Evolutionary conservation across 75 land plant species (phyloP), one percentile per base, ranked within the genome.

Genomic region (Picea sitchensis): DNA sequence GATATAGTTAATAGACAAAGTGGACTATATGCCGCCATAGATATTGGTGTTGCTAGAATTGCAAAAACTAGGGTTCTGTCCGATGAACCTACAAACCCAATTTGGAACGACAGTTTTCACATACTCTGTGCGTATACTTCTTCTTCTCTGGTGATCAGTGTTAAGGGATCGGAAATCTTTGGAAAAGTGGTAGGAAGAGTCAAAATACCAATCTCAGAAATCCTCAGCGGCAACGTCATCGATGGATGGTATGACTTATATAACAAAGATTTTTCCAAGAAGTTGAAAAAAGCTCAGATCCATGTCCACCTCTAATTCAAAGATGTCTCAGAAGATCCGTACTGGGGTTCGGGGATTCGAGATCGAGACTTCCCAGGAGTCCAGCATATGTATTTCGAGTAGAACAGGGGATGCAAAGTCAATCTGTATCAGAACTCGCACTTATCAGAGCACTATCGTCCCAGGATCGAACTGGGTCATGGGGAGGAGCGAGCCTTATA

Each of bases 21-120:
- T 76, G 63, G 79, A 83, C 74, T 88, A 65, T 90, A 90, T 76
- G 90, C 92, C 7, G 84, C 92, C 4, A 81, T 26, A 26, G 26
- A 26, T 26, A 26, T 26, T 26, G 26, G 26, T 26, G 26, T 26
- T 26, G 26, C 26, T 26, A 26, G 26, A 26, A 26, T 26, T 26
- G 26, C 26, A 26, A 26, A 26, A 26, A 26, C 26, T 26, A 62
- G 82, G 14, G 34, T 85, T 54, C 47, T 88, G 14, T 76, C 77
- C 58, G 62, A 73, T 2, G 72, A 86, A 14, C 78, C 86, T 1
- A 67, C 57, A 3, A 81, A 84, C 13, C 92, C 90, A 2, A 79
- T 87, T 26, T 26, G 26, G 26, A 26, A 26, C 26, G 26, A 26
- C 26, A 26, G 26, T 26, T 26, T 26, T 26, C 26, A 26, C 26